phyloP scores from a whole-genome alignment of 352 stramenopile species.

The Bremia lactucae region DNA sequence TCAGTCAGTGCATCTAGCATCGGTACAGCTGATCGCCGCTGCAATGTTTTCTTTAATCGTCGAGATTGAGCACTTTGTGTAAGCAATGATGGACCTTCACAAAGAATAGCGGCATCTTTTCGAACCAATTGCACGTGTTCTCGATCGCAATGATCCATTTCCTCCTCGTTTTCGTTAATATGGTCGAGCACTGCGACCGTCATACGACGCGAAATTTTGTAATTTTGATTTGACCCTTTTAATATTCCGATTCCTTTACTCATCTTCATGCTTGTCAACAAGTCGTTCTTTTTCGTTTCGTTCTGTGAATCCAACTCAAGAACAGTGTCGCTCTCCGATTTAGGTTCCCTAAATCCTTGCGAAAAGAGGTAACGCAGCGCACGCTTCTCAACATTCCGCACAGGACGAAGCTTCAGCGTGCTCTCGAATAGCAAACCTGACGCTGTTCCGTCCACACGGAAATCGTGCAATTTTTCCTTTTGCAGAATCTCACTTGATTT shows the following conservation, averaged over 20 bases:
- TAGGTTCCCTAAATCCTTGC: constrained; percentile 27
- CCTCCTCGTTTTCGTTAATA: constrained; percentile 29
- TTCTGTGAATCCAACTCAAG: not conserved
- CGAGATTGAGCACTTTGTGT: constrained; percentile 3
- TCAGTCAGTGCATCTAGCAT: constrained; percentile 35
- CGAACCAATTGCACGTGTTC: constrained; percentile 30
- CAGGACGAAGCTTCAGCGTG: constrained; percentile 53
- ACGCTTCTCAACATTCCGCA: constrained; percentile 42
- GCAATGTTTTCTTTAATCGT: constrained; percentile 34
- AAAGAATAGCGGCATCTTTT: constrained; percentile 18
- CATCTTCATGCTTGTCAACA: constrained; percentile 5
- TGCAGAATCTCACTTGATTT: constrained; percentile 1
- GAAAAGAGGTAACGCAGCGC: constrained; percentile 60
- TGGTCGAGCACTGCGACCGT: constrained; percentile 40
- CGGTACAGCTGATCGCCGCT: constrained; percentile 25
- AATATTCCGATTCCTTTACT: constrained; percentile 3
- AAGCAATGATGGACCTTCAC: constrained; percentile 11
- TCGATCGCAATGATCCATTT: constrained; percentile 24
- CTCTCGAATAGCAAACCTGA: constrained; percentile 56
- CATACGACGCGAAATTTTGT: constrained; percentile 26
- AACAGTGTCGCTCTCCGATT: not conserved
- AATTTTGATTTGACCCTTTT: constrained; percentile 9
- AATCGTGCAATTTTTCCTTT: constrained; percentile 33
- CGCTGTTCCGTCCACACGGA: constrained; percentile 58
- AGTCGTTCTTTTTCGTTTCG: not conserved